These are phyloP conservation scores for Yarrowia bubula DNA, from an alignment of 805 yeast species.

Conservation along the genomic window DNA sequence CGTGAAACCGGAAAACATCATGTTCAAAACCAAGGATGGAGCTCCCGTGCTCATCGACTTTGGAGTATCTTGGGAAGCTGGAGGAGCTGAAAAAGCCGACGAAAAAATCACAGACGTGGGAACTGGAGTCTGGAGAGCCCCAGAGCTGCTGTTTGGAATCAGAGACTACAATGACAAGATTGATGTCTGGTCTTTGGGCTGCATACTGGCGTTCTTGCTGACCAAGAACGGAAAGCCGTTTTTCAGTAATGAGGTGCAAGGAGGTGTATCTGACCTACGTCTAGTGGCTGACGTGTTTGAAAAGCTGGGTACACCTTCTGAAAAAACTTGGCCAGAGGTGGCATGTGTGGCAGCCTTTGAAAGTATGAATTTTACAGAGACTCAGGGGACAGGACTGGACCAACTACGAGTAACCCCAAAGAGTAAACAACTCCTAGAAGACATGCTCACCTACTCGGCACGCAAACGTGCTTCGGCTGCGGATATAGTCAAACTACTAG, in stretches of 20 bases:
- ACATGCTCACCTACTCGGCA: neutral
- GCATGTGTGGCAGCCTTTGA: conserved; percentile 28
- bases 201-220: conserved; percentile 55
- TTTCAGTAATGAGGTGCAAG: conserved; percentile 39
- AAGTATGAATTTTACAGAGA: conserved; percentile 29
- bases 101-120: conserved; percentile 53
- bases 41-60: conserved; percentile 54
- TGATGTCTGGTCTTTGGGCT: conserved; percentile 74
- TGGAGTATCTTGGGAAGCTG: conserved; percentile 57
- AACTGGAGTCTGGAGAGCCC: conserved; percentile 68
- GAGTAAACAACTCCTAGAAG: neutral
- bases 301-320: conserved; percentile 61
- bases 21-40: conserved; percentile 45
- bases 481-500: neutral
- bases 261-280: conserved; percentile 52
- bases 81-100: conserved; percentile 39
- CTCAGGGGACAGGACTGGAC: neutral
- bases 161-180: conserved; percentile 52
- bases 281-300: conserved; percentile 55
- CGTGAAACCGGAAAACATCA: conserved; percentile 66
- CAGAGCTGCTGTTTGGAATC: conserved; percentile 68
- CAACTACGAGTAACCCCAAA: neutral
- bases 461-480: conserved; percentile 15
- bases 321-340: conserved; percentile 33
- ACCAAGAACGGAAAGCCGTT: conserved; percentile 43